Evolutionary conservation across 768 basidiomycete genomes (phyloP).

Genomic region (Galerina sulciceps): DNA sequence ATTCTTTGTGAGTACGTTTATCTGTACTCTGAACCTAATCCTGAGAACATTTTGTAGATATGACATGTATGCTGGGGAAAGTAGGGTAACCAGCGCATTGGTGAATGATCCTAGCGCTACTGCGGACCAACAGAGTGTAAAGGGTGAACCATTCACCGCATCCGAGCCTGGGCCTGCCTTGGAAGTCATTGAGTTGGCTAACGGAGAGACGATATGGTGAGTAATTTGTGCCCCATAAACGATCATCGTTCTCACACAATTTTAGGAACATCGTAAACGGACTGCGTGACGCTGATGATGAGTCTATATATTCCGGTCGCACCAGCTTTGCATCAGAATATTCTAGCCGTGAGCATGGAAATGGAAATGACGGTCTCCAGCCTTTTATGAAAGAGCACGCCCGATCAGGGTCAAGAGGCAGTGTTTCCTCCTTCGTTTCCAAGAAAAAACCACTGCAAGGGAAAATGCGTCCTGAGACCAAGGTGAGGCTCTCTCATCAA

Average conservation of each 20-base stretch:
- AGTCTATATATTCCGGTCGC: conserved; percentile 68
- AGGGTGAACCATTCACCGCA: conserved; percentile 30
- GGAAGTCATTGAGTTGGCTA: conserved; percentile 83
- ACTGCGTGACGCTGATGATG: conserved; percentile 76
- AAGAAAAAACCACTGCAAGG: conserved; percentile 61
- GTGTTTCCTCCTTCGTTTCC: conserved; percentile 62
- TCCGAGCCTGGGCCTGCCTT: conserved; percentile 64
- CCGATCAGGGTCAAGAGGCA: conserved; percentile 68
- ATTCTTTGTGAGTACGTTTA: conserved; percentile 67
- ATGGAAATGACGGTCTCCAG: conserved; percentile 64
- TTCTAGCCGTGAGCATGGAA: conserved; percentile 52
- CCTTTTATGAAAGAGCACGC: conserved; percentile 79
- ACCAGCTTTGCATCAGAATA: conserved; percentile 79
- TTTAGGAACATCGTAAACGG: conserved; percentile 83
- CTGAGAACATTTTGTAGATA: conserved; percentile 50
- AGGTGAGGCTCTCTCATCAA: conserved; percentile 51
- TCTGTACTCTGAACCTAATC: conserved; percentile 22
- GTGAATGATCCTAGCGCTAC: conserved; percentile 34
- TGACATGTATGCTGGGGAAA: conserved; percentile 79
- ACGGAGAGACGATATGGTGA: conserved; percentile 86
- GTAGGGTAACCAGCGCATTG: conserved; percentile 37
- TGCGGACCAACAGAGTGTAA: conserved; percentile 34
- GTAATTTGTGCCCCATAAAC: conserved; percentile 27
- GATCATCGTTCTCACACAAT: conserved; percentile 19
- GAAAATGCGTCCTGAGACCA: conserved; percentile 78